Evolutionary conservation across 306 rosid species (phyloP), one percentile per base, ranked within the genome.

Genomic region (Prunus mongolica): DNA sequence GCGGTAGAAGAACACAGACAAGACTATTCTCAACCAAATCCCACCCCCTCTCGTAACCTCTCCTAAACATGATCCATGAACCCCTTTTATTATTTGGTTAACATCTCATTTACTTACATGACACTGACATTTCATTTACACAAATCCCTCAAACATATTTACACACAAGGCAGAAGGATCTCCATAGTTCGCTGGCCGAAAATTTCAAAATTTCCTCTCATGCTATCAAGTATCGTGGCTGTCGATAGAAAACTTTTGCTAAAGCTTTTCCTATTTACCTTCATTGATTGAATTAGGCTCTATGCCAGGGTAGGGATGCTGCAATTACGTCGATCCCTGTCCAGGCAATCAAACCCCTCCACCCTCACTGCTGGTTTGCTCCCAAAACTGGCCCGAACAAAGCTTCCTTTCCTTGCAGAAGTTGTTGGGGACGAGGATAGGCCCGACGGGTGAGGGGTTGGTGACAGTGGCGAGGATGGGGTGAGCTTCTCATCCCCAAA

Each of bases 281-380:
- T 20, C 62, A n/a, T 28, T 32, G 67, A 34, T 78, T 12, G 67
- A 16, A 57, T 41, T 56, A 12, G 34, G 41, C 18, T 63, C 86
- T 88, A 95, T 46, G 97, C 99, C 79, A 92, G 80, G 6, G 99
- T 86, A 79, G 97, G 89, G 87, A 95, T 89, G 86, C 97, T 88
- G 81, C 99, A 88, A 80, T 92, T 95, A 66, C 96, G 88, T 55
- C 93, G 81, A 72, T 95, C 99, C 89, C 97, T 85, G 73, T 91
- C 93, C 8, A 92, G 91, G 79, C 97, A 95, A 82, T 95, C 99
- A 24, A 95, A 95, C 56, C 99, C 99, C 81, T 95, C 99, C 6
- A 95, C 12, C 56, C 97, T 89, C 77, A 92, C 97, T 2, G 87
- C 90, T 1, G 99, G 99, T 16, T 88, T 92, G 85, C 74, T 86